Percentiles rank a stretch among this genome's conserved stretches.
Evolutionary conservation across 139 green algal genomes (phyloP).

Genomic region (Nannochloris sp.): DNA sequence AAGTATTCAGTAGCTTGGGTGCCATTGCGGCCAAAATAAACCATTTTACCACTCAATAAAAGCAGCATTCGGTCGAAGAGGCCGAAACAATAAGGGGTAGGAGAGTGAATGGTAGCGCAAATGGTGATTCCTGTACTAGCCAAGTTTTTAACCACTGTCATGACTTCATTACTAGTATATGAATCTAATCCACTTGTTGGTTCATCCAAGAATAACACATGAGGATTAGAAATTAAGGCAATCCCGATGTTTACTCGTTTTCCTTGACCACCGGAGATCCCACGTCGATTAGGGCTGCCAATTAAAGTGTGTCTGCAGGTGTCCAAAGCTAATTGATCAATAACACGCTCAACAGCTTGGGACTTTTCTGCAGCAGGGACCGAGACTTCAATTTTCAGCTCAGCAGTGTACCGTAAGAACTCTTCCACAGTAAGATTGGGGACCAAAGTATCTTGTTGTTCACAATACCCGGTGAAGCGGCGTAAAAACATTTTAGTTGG

Average conservation of each 20-base stretch:
- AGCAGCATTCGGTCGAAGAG: constrained; percentile 51
- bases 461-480: constrained; percentile 67
- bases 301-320: constrained; percentile 4
- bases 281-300: background rate
- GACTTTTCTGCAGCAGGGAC: background rate
- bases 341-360: background rate
- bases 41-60: constrained; percentile 30
- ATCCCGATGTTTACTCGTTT: constrained; percentile 20
- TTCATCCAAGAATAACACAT: constrained; percentile 54
- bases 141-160: constrained; percentile 32
- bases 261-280: constrained; percentile 8
- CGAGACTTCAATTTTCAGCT: constrained; percentile 27
- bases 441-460: constrained; percentile 57
- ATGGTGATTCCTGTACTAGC: constrained; percentile 35
- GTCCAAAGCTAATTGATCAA: constrained; percentile 1
- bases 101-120: constrained; percentile 48
- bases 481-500: constrained; percentile 57
- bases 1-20: background rate
- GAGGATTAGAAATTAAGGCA: constrained; percentile 37
- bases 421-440: constrained; percentile 24
- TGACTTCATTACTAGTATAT: constrained; percentile 48
- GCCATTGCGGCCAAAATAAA: constrained; percentile 41
- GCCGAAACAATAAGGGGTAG: constrained; percentile 35
- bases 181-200: constrained; percentile 55
- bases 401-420: constrained; percentile 30